Conservation (phyloP, 1,139 yeast genomes). For the Geotrichum bryndzae region DNA sequence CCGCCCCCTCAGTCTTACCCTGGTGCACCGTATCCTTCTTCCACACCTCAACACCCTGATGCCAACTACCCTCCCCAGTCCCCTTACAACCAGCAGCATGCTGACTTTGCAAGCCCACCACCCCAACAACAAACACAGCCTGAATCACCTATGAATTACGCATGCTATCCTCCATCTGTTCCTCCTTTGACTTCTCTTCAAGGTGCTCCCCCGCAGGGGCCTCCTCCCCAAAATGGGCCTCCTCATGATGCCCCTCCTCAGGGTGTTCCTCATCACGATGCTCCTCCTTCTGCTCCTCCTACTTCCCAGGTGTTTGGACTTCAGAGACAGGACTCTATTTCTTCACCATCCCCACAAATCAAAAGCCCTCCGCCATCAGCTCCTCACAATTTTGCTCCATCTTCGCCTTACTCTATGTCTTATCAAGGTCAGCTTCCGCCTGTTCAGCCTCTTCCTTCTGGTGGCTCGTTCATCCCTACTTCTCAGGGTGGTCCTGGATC, state of each 20-base stretch:
- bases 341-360: constrained; percentile 4
- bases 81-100: neutral
- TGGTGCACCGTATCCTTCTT: neutral
- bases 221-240: constrained; percentile 9
- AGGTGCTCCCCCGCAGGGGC: constrained; percentile 1
- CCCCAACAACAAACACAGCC: neutral
- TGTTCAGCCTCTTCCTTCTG: neutral
- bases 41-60: neutral
- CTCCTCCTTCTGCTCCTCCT: neutral
- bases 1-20: neutral
- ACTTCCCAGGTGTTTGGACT: neutral
- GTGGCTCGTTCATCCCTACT: neutral
- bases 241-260: constrained; percentile 10
- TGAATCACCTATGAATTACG: neutral
- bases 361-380: neutral
- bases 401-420: neutral
- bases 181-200: constrained; percentile 1
- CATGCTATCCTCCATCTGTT: constrained; percentile 4
- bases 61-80: neutral
- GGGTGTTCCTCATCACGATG: constrained; percentile 10
- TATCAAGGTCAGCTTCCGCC: neutral
- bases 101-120: neutral
- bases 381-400: neutral
- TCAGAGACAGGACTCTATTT: neutral
- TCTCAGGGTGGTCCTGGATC: neutral